Percentiles rank a stretch among this genome's conserved stretches.
Evolutionary conservation across 179 eudicot species (phyloP).

Genomic region (Drosera spatulata): DNA sequence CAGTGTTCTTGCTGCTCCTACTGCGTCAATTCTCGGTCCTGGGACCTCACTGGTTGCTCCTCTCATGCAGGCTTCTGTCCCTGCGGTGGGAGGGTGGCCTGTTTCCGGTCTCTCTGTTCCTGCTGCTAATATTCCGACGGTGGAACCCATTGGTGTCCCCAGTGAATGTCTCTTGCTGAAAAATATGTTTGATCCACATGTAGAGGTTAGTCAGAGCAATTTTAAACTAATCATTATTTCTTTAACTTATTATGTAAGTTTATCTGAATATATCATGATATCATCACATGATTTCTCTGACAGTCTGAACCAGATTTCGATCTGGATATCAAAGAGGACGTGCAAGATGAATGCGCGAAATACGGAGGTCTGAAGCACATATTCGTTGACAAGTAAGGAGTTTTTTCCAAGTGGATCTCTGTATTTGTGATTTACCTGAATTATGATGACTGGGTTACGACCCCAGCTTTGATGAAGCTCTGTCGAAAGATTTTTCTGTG

Average conservation of each 20-base stretch:
- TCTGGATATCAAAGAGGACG: constrained; percentile 84
- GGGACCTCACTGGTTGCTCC: constrained; percentile 27
- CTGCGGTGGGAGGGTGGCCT: constrained; percentile 41
- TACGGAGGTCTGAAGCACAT: constrained; percentile 64
- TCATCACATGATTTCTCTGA: not conserved
- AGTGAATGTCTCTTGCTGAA: constrained; percentile 78
- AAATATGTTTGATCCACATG: constrained; percentile 85
- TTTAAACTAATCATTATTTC: not conserved
- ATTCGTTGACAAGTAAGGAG: constrained; percentile 68
- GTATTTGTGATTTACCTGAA: too few relatives aligned
- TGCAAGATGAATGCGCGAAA: constrained; percentile 67
- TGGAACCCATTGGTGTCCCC: constrained; percentile 59
- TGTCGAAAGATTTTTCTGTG: too few relatives aligned
- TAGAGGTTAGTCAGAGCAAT: constrained; percentile 43
- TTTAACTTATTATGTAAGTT: constrained; percentile 3
- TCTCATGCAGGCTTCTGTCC: constrained; percentile 25
- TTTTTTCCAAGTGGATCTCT: not conserved
- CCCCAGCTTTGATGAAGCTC: not conserved
- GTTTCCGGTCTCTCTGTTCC: constrained; percentile 26
- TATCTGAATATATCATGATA: not conserved
- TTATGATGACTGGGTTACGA: not conserved
- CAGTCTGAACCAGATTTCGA: constrained; percentile 89
- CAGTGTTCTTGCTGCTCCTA: constrained; percentile 19
- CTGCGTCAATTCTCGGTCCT: constrained; percentile 27
- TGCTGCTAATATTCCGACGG: constrained; percentile 32